Conservation (phyloP, 768 basidiomycete species). For the Agaricus blazei region DNA sequence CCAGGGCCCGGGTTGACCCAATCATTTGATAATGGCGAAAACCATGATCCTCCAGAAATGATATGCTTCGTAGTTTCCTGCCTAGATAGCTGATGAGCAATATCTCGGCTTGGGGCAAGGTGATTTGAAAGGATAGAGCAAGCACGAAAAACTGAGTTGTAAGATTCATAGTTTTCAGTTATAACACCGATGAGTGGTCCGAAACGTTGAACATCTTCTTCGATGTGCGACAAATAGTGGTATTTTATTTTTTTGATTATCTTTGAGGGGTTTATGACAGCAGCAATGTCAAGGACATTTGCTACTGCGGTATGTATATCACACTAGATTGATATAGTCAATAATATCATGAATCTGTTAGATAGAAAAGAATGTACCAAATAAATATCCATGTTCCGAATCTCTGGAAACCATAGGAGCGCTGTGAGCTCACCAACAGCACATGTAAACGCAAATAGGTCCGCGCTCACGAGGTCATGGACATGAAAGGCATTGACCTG, state of each 20-base stretch:
- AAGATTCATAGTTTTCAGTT: constrained; percentile 34
- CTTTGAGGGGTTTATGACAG: constrained; percentile 25
- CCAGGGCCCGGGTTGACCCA: constrained; percentile 17
- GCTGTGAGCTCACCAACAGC: constrained; percentile 29
- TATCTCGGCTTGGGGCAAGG: constrained; percentile 36
- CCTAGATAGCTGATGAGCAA: constrained; percentile 26
- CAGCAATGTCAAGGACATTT: constrained; percentile 33
- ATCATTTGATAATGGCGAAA: background rate
- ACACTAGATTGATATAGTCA: constrained; percentile 11
- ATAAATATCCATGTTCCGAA: constrained; percentile 30
- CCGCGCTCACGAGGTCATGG: background rate
- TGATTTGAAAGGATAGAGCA: constrained; percentile 39
- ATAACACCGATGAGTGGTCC: constrained; percentile 30
- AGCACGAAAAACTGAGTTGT: constrained; percentile 35
- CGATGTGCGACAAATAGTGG: constrained; percentile 24
- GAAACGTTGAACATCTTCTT: constrained; percentile 27
- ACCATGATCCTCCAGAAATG: constrained; percentile 22
- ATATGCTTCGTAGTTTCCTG: constrained; percentile 26
- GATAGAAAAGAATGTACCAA: constrained; percentile 10
- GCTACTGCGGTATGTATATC: constrained; percentile 23
- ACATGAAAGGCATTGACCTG: constrained; percentile 9
- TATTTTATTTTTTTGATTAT: constrained; percentile 21
- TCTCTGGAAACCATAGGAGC: constrained; percentile 36
- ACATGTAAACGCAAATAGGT: constrained; percentile 22
- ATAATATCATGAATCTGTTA: background rate